Evolutionary conservation across 2,329 filamentous ascomycete species (phyloP), one percentile per base, ranked within the genome.

Genomic region (Byssochlamys sp.): DNA sequence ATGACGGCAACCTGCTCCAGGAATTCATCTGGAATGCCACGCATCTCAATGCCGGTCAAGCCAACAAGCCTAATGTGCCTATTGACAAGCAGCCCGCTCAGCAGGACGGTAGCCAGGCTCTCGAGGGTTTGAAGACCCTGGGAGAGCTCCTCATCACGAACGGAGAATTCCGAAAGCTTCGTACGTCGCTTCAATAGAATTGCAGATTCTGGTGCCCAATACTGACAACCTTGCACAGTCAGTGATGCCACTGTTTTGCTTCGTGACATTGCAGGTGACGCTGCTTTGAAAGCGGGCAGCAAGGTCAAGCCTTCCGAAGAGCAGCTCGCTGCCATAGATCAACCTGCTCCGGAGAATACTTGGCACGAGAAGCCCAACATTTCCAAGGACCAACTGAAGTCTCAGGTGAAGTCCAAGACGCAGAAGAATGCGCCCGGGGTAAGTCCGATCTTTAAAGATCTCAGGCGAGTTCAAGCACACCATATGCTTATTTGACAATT

Each of bases 21-120:
- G 91, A 99, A 68, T 97, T 99, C 75, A 90, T 97, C 75, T 99
- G 89, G 88, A 89, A 96, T 71, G 91, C 91, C 0, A 85, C 90
- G 69, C 82, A 88, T 52, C 85, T 94, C 61, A 83, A 85, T 55
- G 77, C 83, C 58, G 85, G 80, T 66, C 79, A 81, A 55, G 80
- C 89, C 27, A 72, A 76, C 58, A 74, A 80, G 1, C 89, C 90
- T 2, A 79, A 80, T 57, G 81, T 84, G 1, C 87, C 90, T 0
- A 66, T 95, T 53, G 82, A 84, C 69, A 95, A 90, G 78, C 85
- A 89, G 0, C 81, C 82, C 1, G 89, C 89, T 27, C 84, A 88
- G 75, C 86, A 92, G 69, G 90, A 99, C 71, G 90, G 87, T 48
- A 84, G 94, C 62, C 82, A 92, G 71, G 90, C 88, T 1, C 78